Conservation (phyloP, 345 rosid genomes). For the Lagerstroemia speciosa region DNA sequence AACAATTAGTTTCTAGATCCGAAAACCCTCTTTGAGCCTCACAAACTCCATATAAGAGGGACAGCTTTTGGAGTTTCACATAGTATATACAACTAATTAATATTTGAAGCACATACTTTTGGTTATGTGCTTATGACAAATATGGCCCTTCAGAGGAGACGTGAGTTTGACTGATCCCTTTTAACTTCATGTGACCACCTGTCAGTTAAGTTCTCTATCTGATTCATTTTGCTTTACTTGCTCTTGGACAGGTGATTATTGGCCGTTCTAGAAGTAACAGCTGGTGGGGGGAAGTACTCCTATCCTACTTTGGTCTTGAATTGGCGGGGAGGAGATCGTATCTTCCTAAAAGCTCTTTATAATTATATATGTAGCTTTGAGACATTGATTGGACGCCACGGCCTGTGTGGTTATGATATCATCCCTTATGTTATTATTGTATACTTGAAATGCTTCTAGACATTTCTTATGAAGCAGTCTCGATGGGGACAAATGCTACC, state of each 20-base stretch:
- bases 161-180: background rate
- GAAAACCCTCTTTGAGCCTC: background rate
- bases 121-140: background rate
- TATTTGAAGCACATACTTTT: background rate
- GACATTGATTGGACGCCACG: background rate
- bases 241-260: background rate
- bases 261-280: background rate
- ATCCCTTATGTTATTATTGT: background rate
- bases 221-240: background rate
- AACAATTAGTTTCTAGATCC: conserved; percentile 33
- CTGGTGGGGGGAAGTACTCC: background rate
- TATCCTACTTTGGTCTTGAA: background rate
- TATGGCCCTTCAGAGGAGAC: background rate
- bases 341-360: background rate
- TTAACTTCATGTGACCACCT: too few relatives aligned
- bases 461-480: background rate
- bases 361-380: background rate
- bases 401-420: background rate
- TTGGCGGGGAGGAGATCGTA: background rate
- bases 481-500: background rate
- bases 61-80: background rate
- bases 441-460: background rate
- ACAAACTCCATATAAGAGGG: too few relatives aligned
- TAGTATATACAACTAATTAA: background rate
- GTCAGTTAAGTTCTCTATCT: background rate